Conservation (phyloP, 768 basidiomycete species). For the Ephemerocybe angulata region DNA sequence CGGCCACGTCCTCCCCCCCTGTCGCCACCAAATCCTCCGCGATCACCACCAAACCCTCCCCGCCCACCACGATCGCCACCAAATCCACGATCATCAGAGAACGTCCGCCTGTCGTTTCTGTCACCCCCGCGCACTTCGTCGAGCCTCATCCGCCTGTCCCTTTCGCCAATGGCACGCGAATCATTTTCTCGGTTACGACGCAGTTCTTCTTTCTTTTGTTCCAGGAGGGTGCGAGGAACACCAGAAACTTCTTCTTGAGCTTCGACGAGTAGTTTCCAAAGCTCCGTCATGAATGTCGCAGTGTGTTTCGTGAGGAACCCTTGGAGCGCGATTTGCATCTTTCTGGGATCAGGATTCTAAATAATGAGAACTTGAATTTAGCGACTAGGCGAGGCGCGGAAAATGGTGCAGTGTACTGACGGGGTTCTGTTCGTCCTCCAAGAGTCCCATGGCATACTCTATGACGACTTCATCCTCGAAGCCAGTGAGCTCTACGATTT, state of each 20-base stretch:
- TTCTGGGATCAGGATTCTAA: constrained; percentile 86
- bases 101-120: constrained; percentile 41
- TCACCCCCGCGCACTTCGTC: constrained; percentile 69
- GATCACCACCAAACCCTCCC: constrained; percentile 45
- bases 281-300: constrained; percentile 75
- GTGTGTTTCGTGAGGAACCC: constrained; percentile 92
- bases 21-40: constrained; percentile 54
- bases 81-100: constrained; percentile 41
- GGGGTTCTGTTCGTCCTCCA: constrained; percentile 83
- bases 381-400: neutral
- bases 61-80: constrained; percentile 40
- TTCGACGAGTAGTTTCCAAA: constrained; percentile 92
- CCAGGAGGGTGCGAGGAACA: constrained; percentile 85
- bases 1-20: constrained; percentile 59
- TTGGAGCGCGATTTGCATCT: constrained; percentile 92
- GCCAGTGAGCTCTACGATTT: constrained; percentile 84
- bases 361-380: constrained; percentile 2
- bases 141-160: constrained; percentile 63
- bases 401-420: constrained; percentile 40
- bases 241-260: constrained; percentile 88
- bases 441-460: constrained; percentile 91
- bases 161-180: constrained; percentile 61
- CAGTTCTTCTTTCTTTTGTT: constrained; percentile 91
- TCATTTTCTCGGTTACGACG: constrained; percentile 64
- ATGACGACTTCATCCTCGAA: constrained; percentile 97